Conservation (phyloP, 1,284 basidiomycete genomes). For the Exobasidium cylindrosporum region DNA sequence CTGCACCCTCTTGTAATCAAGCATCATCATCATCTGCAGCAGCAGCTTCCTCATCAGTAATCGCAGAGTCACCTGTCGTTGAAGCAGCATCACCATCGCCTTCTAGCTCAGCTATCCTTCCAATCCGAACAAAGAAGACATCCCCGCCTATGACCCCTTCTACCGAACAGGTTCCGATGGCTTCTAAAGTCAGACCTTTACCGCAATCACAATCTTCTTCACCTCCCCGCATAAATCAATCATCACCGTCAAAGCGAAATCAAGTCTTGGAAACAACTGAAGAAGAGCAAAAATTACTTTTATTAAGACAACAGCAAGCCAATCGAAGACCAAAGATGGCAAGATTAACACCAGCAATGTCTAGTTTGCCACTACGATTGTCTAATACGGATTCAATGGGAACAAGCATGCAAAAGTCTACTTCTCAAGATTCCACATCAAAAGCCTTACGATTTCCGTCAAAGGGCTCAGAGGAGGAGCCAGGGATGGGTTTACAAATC, state of each 20-base stretch:
- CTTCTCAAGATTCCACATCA: constrained; percentile 21
- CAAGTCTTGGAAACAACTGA: constrained; percentile 1
- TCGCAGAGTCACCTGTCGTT: constrained; percentile 5
- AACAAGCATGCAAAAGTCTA: constrained; percentile 19
- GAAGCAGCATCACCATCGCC: neutral
- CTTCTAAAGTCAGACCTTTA: constrained; percentile 9
- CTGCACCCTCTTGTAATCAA: constrained; percentile 7
- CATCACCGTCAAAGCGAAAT: neutral
- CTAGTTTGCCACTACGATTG: constrained; percentile 30
- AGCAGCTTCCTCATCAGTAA: neutral
- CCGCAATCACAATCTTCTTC: neutral
- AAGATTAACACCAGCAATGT: constrained; percentile 40
- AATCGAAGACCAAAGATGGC: constrained; percentile 38
- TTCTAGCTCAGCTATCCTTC: neutral
- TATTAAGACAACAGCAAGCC: constrained; percentile 32
- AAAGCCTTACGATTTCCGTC: constrained; percentile 31
- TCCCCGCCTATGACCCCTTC: constrained; percentile 7
- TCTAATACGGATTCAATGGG: constrained; percentile 12
- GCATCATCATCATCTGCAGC: constrained; percentile 10
- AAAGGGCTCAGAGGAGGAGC: constrained; percentile 28
- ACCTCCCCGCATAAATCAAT: neutral
- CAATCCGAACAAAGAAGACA: neutral
- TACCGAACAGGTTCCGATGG: neutral
- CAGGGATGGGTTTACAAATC: constrained; percentile 37
- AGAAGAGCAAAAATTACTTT: constrained; percentile 1